Conservation (phyloP, 2,329 filamentous ascomycete species). For the Aureobasidium sp. region DNA sequence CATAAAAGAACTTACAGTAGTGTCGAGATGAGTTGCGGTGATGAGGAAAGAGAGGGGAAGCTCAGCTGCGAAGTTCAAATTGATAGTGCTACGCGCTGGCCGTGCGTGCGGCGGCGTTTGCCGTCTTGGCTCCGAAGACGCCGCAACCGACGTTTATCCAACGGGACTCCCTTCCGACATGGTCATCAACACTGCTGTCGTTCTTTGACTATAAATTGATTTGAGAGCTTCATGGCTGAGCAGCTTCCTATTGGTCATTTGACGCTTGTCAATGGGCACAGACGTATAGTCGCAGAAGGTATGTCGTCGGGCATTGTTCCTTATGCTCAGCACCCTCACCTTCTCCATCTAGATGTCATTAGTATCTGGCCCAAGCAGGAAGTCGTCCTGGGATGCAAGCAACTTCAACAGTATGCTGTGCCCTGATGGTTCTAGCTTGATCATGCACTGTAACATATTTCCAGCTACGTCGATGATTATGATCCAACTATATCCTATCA, state of each 20-base stretch:
- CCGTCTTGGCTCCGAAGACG: neutral
- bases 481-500: constrained; percentile 37
- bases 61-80: constrained; percentile 17
- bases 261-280: neutral
- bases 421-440: neutral
- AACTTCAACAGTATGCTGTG: constrained; percentile 19
- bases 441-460: neutral
- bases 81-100: neutral
- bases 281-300: neutral
- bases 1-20: constrained; percentile 31
- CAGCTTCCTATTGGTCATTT: neutral
- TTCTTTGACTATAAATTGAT: neutral
- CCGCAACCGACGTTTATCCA: neutral
- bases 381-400: constrained; percentile 24
- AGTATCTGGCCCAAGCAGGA: constrained; percentile 16
- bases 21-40: constrained; percentile 38
- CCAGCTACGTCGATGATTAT: constrained; percentile 20
- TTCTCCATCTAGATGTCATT: neutral
- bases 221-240: neutral
- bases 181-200: neutral
- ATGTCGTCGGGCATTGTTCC: neutral
- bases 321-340: neutral
- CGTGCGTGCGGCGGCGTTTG: constrained; percentile 19
- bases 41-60: constrained; percentile 28
- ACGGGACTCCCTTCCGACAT: neutral